Conservation (phyloP, 192 early-diverging fungal genomes). For the Hyaloraphidium curvatum region DNA sequence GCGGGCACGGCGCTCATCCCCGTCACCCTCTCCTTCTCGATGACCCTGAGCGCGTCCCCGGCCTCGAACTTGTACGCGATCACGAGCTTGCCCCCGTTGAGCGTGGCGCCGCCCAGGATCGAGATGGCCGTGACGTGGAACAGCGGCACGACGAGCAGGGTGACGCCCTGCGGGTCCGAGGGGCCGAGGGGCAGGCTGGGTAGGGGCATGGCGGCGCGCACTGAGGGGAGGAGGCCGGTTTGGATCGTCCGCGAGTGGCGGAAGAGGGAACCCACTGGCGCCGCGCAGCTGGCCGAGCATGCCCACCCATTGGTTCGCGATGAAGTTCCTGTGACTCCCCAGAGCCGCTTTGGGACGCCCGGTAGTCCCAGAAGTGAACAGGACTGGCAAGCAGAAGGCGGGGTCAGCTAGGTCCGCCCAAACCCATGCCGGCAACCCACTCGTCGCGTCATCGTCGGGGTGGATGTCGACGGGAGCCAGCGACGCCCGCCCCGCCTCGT, state of each 20-base stretch:
- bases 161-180: not conserved
- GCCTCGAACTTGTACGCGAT: slow-evolving; percentile 10
- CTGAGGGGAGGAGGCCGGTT: not conserved
- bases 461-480: not conserved
- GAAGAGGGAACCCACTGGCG: not conserved
- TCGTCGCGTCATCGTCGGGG: not conserved
- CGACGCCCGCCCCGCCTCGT: too few relatives aligned
- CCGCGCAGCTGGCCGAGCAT: not conserved
- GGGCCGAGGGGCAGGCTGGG: not conserved
- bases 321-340: not conserved
- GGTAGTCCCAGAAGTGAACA: not conserved
- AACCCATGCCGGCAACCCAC: not conserved
- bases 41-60: slow-evolving; percentile 4
- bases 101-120: not conserved
- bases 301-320: slow-evolving; percentile 1
- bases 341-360: slow-evolving; percentile 1
- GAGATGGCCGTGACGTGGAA: slow-evolving; percentile 10
- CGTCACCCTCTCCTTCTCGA: slow-evolving; percentile 9
- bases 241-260: not conserved
- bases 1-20: slow-evolving; percentile 9
- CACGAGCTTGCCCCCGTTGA: slow-evolving; percentile 6
- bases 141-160: slow-evolving; percentile 7
- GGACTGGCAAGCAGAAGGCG: not conserved
- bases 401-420: too few relatives aligned
- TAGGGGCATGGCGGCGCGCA: not conserved